Conservation (phyloP, 371 early-diverging fungal species). For the Smittium culicis region DNA sequence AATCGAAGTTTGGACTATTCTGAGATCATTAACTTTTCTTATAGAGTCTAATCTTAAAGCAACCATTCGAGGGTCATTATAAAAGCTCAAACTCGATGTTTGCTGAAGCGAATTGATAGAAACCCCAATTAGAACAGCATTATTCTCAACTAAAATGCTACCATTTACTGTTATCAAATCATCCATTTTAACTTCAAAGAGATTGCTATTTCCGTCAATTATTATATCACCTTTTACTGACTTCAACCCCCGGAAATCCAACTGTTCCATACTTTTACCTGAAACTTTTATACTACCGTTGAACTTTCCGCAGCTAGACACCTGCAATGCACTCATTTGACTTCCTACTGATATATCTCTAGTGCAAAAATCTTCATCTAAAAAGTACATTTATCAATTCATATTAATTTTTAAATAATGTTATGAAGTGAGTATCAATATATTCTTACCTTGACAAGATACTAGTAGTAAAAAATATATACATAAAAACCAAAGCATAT, state of each 20-base stretch:
- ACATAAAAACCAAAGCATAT: too few relatives aligned
- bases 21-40: background rate
- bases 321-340: background rate
- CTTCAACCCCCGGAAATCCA: constrained; percentile 5
- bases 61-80: constrained; percentile 5
- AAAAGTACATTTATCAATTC: too few relatives aligned
- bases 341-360: background rate
- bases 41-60: background rate
- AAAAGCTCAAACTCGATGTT: background rate
- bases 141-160: background rate
- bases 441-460: too few relatives aligned
- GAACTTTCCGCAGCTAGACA: constrained; percentile 2
- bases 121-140: background rate
- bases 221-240: background rate
- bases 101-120: background rate
- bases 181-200: constrained; percentile 2
- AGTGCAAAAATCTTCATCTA: background rate
- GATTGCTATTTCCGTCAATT: background rate
- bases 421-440: too few relatives aligned
- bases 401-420: too few relatives aligned
- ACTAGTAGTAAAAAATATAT: too few relatives aligned
- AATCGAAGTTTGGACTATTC: constrained; percentile 6
- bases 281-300: background rate
- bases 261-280: background rate
- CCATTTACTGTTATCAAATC: background rate